Conservation (phyloP, 257 asterid genomes). For the Misopates orontium region DNA sequence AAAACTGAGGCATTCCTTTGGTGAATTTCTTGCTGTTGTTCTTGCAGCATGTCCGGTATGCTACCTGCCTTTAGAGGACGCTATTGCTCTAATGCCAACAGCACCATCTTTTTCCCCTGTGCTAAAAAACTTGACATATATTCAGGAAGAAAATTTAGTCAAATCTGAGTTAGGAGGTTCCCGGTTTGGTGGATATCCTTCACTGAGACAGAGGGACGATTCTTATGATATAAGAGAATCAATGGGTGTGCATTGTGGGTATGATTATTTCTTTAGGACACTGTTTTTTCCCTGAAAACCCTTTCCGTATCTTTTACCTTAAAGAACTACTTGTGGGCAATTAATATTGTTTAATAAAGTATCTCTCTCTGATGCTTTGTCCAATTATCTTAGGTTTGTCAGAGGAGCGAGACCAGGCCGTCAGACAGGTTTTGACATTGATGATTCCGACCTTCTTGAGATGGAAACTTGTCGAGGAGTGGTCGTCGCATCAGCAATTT, state of each 20-base stretch:
- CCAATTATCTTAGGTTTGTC: conserved; percentile 57
- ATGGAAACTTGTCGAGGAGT: conserved; percentile 85
- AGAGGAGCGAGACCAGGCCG: conserved; percentile 80
- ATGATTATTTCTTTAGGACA: conserved; percentile 33
- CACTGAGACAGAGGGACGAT: conserved; percentile 64
- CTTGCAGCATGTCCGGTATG: conserved; percentile 92
- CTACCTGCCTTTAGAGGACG: conserved; percentile 85
- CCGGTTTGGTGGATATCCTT: conserved; percentile 87
- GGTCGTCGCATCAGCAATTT: conserved; percentile 90
- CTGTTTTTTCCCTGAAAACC: background rate
- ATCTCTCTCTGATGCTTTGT: conserved; percentile 6
- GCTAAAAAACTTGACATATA: conserved; percentile 58
- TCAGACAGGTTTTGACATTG: conserved; percentile 79
- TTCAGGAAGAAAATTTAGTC: conserved; percentile 63
- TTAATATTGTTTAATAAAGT: background rate
- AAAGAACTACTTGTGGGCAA: background rate
- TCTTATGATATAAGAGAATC: conserved; percentile 80
- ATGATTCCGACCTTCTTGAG: conserved; percentile 72
- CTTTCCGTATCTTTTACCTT: background rate
- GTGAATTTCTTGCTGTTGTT: conserved; percentile 20
- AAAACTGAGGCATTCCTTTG: background rate
- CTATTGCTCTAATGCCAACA: conserved; percentile 65
- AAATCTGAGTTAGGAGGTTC: conserved; percentile 95
- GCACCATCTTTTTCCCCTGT: conserved; percentile 81
- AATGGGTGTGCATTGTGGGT: conserved; percentile 93